Evolutionary conservation across 768 basidiomycete species (phyloP), one percentile per base, ranked within the genome.

Genomic region (Leccinum subgranulosum): DNA sequence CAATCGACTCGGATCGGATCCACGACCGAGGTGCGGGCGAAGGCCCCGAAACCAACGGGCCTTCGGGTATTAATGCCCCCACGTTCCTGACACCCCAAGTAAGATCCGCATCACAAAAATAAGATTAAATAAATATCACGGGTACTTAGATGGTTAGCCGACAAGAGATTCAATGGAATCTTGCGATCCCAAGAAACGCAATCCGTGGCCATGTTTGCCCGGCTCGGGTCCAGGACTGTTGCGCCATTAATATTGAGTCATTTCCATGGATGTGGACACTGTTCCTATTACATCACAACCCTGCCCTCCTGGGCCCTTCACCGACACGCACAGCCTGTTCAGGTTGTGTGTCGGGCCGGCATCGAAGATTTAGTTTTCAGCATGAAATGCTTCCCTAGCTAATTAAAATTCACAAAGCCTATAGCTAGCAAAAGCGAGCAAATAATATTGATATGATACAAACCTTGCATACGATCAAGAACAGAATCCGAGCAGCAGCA

Each of bases 401-500:
- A n/a, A 45, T 19, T 45, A 4, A 45, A 14, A 27, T 41, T 41
- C 39, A 41, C 39, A 15, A n/a, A n/a, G 39, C n/a, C 17, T 23
- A 23, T 23, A 23, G 23, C 23, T 41, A 43, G 41, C 19, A 21
- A 43, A 43, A 19, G 41, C 41, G 41, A 43, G n/a, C 11, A 21
- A 43, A 43, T 43, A 43, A 43, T 43, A 43, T 43, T 43, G 41
- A 43, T 43, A 43, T 27, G 47, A 49, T 17, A 27, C 47, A 49
- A 27, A 27, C 47, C 27, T 27, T 28, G 19, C 14, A n/a, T 19
- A 55, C n/a, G n/a, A 48, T 29, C 19, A 49, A 49, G 25, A 53
- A 50, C 27, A 60, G 4, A 14, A 8, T 31, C 45, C 41, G 47
- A 54, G 19, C 17, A 60, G 47, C 57, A 59, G 48, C 56, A 55